Base-by-base conservation (phyloP, 225 moss, liverwort and hornwort genomes). In the Thuidium tamariscinum region DNA sequence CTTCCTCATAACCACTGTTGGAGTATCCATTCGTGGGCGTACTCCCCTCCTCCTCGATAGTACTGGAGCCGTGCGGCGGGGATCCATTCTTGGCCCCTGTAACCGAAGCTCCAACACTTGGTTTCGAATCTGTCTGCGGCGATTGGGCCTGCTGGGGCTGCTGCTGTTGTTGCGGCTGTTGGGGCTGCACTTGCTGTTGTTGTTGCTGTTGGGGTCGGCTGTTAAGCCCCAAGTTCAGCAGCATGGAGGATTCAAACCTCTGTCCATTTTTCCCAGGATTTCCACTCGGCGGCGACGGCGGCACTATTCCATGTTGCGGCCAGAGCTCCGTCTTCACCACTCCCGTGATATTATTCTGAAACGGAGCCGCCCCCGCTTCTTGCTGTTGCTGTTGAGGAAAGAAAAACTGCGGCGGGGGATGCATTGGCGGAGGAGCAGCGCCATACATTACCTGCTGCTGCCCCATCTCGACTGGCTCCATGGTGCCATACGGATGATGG, bases 21-120 rank as follows among this genome's bases (percentile, higher is more conserved):
- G 90, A 92, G 70, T 90, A 92, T 8, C 89, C 89, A 46, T 93
- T 93, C 16, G 92, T 89, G 7, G 93, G 93, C 7, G 92, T 93
- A 59, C 92, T 93, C 8, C 92, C 93, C n/a, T 93, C 93, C 25
- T 93, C 93, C 44, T 93, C 93, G 15, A 93, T 90, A 23, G 93
- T 93, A 69, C 93, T 93, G 32, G 90, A 88, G 9, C 91, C 93
- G 48, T 93, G 93, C 15, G 92, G 92, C 13, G 93, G 89, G 11
- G 92, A 91, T 34, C 85, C 93, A 59, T 93, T 88, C 69, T 89
- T 93, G 19, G 84, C 42, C 72, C 64, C 79, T 56, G 14, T 30
- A 46, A 60, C 7, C 23, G 61, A 22, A 34, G 88, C 84, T 52
- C 86, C 32, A 11, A 25, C 44, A 11, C 44, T 71, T 5, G 83